These are phyloP conservation scores for Chernovozyma aurita DNA, from an alignment of 1,139 yeast genomes.

Conservation along the genomic window DNA sequence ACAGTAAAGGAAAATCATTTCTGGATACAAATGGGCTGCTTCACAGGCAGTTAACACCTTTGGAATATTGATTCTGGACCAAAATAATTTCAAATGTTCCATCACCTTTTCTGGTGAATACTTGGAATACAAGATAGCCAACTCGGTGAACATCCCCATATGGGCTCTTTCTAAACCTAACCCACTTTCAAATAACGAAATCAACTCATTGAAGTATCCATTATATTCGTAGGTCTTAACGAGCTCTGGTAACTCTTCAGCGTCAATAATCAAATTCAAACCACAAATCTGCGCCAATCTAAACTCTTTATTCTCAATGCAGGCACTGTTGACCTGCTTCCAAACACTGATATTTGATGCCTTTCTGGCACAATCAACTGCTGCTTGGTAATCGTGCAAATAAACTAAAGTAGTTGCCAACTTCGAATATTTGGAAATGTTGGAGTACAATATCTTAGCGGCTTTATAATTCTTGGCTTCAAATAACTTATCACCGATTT, in stretches of 20 bases:
- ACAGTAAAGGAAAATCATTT: constrained; percentile 90
- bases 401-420: constrained; percentile 93
- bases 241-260: constrained; percentile 91
- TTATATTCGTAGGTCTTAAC: constrained; percentile 82
- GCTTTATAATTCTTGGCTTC: constrained; percentile 84
- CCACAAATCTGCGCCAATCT: constrained; percentile 98
- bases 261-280: constrained; percentile 91
- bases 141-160: constrained; percentile 99
- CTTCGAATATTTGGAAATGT: constrained; percentile 90
- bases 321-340: constrained; percentile 96
- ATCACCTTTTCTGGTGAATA: constrained; percentile 87
- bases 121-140: constrained; percentile 86
- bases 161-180: constrained; percentile 97
- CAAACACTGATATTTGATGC: constrained; percentile 92
- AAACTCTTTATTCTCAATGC: constrained; percentile 93
- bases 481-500: constrained; percentile 88
- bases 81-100: constrained; percentile 95
- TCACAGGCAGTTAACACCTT: constrained; percentile 94
- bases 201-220: constrained; percentile 89
- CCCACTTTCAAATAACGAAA: constrained; percentile 92
- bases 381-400: constrained; percentile 88
- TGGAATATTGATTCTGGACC: constrained; percentile 98
- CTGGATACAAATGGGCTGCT: constrained; percentile 93
- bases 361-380: constrained; percentile 98
- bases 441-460: constrained; percentile 82